Evolutionary conservation across 108 stramenopile species (phyloP), one percentile per base, ranked within the genome.

Genomic region (Cyclotella atomus): DNA sequence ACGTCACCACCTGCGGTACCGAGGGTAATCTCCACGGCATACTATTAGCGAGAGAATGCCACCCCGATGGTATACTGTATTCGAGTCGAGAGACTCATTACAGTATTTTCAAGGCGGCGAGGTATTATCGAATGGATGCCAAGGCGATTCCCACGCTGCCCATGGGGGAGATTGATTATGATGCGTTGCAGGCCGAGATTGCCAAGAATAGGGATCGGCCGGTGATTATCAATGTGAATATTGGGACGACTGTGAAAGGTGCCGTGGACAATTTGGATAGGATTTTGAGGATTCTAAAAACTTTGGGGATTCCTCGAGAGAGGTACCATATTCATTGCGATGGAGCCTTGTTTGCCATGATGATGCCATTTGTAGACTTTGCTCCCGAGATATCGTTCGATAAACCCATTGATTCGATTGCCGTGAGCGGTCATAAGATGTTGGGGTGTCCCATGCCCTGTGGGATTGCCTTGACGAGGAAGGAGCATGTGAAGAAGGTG

Each of bases 361-460:
- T 95, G 91, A 89, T 92, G 91, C 94, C 94, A 0, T 92, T 92
- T 84, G 78, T 95, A 19, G 91, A 95, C 32, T 79, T 78, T 74
- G 91, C 89, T 30, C 87, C 91, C 12, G 88, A 91, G 67, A 53
- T 95, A 30, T 86, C 87, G 10, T 95, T 95, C 65, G 76, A 81
- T 20, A 92, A 92, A 59, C 90, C 90, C 10, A 95, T 95, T 81
- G 94, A 95, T 77, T 79, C 76, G 24, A 92, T 95, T 68, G 91
- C 94, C 19, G 94, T 95, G 24, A 88, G 87, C 68, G 94, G 94
- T 53, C 94, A 95, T 78, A 95, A 95, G 73, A 95, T 95, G 94
- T 81, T 95, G 29, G 94, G 94, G 25, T 92, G 90, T 73, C 94
- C 94, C 50, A 95, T 95, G 94, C 94, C 94, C 3, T 95, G 94